Evolutionary conservation across 208 protist species (phyloP).

Genomic region (Novymonas esmeraldas): DNA sequence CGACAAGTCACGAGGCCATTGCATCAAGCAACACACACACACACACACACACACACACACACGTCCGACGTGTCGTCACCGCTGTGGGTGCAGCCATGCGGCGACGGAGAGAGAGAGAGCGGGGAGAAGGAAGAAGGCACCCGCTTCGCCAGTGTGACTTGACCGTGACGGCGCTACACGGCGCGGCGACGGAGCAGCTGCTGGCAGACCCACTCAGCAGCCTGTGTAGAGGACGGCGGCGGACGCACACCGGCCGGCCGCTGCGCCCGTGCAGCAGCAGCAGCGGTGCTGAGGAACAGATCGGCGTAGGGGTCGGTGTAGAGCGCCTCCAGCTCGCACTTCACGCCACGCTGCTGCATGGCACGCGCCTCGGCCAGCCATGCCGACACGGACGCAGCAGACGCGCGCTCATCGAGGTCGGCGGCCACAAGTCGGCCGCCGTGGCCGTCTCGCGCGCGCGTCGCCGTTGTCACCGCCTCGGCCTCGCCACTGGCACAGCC

Average conservation of each 20-base stretch:
- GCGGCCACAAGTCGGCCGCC: background rate
- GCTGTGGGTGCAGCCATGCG: too few species aligned
- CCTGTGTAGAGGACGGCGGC: background rate
- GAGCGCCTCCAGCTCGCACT: slow-evolving; percentile 41
- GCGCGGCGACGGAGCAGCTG: slow-evolving; percentile 44
- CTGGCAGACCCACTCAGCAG: slow-evolving; percentile 38
- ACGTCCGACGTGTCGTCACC: too few species aligned
- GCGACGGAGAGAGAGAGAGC: too few species aligned
- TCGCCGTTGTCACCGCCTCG: background rate
- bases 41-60: too few species aligned
- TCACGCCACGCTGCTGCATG: slow-evolving; percentile 21
- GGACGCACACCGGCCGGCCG: background rate
- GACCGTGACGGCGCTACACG: too few species aligned
- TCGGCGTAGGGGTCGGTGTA: slow-evolving; percentile 22
- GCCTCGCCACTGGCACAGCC: too few species aligned
- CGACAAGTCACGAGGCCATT: too few species aligned
- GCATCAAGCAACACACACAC: too few species aligned
- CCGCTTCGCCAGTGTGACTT: too few species aligned
- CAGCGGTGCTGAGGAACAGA: background rate
- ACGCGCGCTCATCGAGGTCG: background rate
- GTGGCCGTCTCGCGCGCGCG: background rate
- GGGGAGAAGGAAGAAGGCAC: background rate
- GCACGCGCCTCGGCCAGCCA: slow-evolving; percentile 25
- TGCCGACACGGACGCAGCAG: background rate
- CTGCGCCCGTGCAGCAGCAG: background rate